These are phyloP conservation scores for Blastobotrys proliferans DNA, from an alignment of 1,139 yeast species.

Conservation along the genomic window DNA sequence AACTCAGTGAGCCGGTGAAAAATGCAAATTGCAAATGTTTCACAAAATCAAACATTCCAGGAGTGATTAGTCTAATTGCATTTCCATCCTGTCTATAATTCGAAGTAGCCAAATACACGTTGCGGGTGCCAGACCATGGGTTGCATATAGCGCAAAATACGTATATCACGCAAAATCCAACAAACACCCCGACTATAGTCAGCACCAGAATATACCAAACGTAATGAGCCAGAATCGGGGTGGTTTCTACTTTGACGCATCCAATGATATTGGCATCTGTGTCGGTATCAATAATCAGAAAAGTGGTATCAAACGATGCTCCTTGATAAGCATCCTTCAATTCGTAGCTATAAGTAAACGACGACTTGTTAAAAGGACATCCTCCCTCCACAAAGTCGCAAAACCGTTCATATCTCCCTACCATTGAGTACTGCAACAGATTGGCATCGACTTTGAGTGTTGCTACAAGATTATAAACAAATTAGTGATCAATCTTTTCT, in stretches of 20 bases:
- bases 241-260: constrained; percentile 47
- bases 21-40: constrained; percentile 55
- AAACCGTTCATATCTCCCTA: constrained; percentile 27
- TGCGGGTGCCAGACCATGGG: constrained; percentile 59
- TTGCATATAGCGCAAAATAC: constrained; percentile 40
- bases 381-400: constrained; percentile 25
- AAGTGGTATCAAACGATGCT: constrained; percentile 30
- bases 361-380: constrained; percentile 30
- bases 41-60: constrained; percentile 48
- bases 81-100: constrained; percentile 60
- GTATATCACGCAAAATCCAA: constrained; percentile 44
- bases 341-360: constrained; percentile 25
- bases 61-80: constrained; percentile 53
- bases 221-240: constrained; percentile 46
- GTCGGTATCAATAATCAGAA: constrained; percentile 36
- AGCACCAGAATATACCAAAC: constrained; percentile 42
- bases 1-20: constrained; percentile 51
- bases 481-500: neutral
- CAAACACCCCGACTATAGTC: constrained; percentile 42
- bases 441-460: constrained; percentile 10
- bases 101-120: constrained; percentile 54
- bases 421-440: constrained; percentile 18
- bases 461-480: neutral
- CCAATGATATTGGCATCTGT: constrained; percentile 41
- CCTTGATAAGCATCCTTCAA: constrained; percentile 28